A percentile compares a stretch with the other conserved stretches of the same genome.
Evolutionary conservation across 1,139 yeast genomes (phyloP).

Genomic region (Geotrichum reessii): DNA sequence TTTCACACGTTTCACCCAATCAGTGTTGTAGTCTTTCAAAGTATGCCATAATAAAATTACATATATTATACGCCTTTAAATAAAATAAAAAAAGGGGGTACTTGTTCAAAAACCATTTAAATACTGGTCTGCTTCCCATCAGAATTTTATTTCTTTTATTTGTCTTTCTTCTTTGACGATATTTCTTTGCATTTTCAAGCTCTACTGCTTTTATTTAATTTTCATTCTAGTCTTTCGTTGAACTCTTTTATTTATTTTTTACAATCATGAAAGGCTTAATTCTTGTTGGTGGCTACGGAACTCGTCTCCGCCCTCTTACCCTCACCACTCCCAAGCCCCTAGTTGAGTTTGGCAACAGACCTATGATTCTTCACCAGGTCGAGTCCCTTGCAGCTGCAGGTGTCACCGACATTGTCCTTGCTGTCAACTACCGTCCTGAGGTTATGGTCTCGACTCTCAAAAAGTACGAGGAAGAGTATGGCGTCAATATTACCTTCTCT

Average conservation of each 20-base stretch:
- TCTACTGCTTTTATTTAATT: slow-evolving; percentile 4
- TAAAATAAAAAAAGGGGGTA: background rate
- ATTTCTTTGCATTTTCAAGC: slow-evolving; percentile 5
- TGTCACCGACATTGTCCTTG: slow-evolving; percentile 95
- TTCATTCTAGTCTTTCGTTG: slow-evolving; percentile 11
- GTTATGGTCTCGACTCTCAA: slow-evolving; percentile 94
- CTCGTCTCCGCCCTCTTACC: slow-evolving; percentile 98
- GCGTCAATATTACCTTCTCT: slow-evolving; percentile 91
- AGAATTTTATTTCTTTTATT: slow-evolving; percentile 4
- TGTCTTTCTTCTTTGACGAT: slow-evolving; percentile 16
- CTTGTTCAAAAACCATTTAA: background rate
- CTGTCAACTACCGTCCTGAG: slow-evolving; percentile 99
- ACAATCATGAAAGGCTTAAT: slow-evolving; percentile 89
- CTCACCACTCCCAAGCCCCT: slow-evolving; percentile 96
- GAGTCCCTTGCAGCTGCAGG: slow-evolving; percentile 98
- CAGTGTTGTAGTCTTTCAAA: too few relatives aligned
- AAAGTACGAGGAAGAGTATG: slow-evolving; percentile 91
- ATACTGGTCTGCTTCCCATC: background rate
- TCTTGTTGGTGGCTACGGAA: slow-evolving; percentile 99
- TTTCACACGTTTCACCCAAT: too few relatives aligned
- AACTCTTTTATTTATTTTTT: slow-evolving; percentile 1
- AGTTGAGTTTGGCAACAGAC: slow-evolving; percentile 98
- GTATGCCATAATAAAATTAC: too few relatives aligned
- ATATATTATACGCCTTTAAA: too few relatives aligned
- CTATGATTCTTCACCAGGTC: slow-evolving; percentile 82